These are phyloP conservation scores for Aspergillus sp. DNA, from an alignment of 2,329 filamentous ascomycete genomes.

Conservation along the genomic window DNA sequence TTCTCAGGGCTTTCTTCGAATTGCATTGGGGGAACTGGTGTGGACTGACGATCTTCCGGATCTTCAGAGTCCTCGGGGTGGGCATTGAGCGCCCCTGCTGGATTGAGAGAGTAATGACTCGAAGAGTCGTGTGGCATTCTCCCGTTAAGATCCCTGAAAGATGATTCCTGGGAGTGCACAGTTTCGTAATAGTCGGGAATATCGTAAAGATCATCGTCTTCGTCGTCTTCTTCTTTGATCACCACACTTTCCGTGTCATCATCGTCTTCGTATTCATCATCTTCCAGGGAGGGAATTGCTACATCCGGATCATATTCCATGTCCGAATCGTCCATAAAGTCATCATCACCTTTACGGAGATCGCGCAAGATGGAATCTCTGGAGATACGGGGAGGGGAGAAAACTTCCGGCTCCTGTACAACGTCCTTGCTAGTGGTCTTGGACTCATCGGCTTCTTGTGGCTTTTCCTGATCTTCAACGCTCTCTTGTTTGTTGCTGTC, in stretches of 20 bases:
- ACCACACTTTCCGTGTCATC: slow-evolving; percentile 52
- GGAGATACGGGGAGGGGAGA: slow-evolving; percentile 67
- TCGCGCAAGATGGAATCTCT: slow-evolving; percentile 88
- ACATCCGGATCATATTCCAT: slow-evolving; percentile 73
- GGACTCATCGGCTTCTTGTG: slow-evolving; percentile 21
- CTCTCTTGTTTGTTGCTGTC: slow-evolving; percentile 1
- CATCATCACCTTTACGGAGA: slow-evolving; percentile 58
- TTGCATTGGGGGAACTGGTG: neutral
- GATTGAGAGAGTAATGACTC: slow-evolving; percentile 47
- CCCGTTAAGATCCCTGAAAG: slow-evolving; percentile 21
- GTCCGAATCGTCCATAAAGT: slow-evolving; percentile 52
- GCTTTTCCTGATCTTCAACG: slow-evolving; percentile 7
- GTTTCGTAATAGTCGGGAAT: slow-evolving; percentile 59
- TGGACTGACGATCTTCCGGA: neutral
- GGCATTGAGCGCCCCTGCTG: slow-evolving; percentile 18
- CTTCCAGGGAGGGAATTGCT: slow-evolving; percentile 82
- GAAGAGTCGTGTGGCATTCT: slow-evolving; percentile 44
- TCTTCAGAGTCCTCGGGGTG: slow-evolving; percentile 1
- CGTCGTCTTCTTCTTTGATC: slow-evolving; percentile 56
- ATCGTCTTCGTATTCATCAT: slow-evolving; percentile 51
- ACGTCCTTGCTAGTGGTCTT: slow-evolving; percentile 36
- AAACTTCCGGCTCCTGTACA: slow-evolving; percentile 53
- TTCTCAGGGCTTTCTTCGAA: slow-evolving; percentile 5
- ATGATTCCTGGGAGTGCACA: slow-evolving; percentile 30
- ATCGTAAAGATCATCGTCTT: slow-evolving; percentile 55